Evolutionary conservation across 495 filamentous ascomycete genomes (phyloP).

Genomic region (Daldinia caldariorum): DNA sequence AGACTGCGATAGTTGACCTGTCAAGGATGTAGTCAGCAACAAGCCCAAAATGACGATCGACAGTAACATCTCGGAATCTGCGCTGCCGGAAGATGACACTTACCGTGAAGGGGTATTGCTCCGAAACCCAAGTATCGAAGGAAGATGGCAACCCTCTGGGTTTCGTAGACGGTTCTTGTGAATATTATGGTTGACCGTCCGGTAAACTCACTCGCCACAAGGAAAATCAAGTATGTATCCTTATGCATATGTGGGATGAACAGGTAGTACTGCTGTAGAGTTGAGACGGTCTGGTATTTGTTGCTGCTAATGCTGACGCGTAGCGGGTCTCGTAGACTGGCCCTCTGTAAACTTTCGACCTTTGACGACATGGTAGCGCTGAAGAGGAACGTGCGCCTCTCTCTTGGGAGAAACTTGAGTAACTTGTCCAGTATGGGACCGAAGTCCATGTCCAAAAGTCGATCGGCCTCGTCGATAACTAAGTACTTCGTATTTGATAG

Average conservation of each 20-base stretch:
- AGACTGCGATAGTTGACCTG: constrained; percentile 73
- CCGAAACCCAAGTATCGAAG: constrained; percentile 79
- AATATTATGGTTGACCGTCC: constrained; percentile 91
- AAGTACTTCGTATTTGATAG: constrained; percentile 81
- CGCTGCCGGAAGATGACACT: constrained; percentile 44
- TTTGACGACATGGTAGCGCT: constrained; percentile 93
- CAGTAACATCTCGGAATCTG: not conserved
- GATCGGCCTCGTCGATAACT: constrained; percentile 95
- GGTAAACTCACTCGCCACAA: constrained; percentile 80
- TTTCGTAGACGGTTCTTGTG: constrained; percentile 91
- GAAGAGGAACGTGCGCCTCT: constrained; percentile 87
- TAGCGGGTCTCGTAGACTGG: constrained; percentile 76
- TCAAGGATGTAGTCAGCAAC: not conserved
- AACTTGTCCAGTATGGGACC: constrained; percentile 92
- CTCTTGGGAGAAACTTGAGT: constrained; percentile 85
- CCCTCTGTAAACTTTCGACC: constrained; percentile 89
- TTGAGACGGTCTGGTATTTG: constrained; percentile 90
- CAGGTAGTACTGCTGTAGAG: constrained; percentile 80
- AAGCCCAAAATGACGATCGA: not conserved
- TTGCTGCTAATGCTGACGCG: constrained; percentile 76
- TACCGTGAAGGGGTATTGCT: constrained; percentile 91
- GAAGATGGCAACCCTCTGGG: constrained; percentile 82
- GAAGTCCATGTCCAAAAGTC: constrained; percentile 93
- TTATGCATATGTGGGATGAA: constrained; percentile 92
- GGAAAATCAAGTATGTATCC: constrained; percentile 85